phyloP scores from a whole-genome alignment of 2,329 filamentous ascomycete genomes.

The Calonectria hawksworthii region DNA sequence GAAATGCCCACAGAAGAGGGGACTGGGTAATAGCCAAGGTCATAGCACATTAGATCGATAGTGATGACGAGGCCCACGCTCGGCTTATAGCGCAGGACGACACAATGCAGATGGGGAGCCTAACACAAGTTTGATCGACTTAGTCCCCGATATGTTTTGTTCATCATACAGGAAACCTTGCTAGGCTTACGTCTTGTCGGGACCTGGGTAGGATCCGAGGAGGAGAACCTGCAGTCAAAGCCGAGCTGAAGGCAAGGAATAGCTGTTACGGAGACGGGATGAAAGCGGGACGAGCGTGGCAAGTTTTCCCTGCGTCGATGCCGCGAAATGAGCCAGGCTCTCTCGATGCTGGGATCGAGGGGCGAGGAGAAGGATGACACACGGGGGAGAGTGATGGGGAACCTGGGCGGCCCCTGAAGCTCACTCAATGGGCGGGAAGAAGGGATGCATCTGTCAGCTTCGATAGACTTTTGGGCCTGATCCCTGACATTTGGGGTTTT shows the following conservation, averaged over 20 bases:
- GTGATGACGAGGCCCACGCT: neutral
- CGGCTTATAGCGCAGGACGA: neutral
- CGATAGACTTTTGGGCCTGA: constrained; percentile 18
- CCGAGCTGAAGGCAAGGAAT: neutral
- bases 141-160: neutral
- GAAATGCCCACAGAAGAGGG: neutral
- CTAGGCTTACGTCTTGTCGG: constrained; percentile 5
- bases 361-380: constrained; percentile 5
- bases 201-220: neutral
- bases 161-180: neutral
- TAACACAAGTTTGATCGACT: neutral
- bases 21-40: neutral
- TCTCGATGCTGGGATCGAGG: neutral
- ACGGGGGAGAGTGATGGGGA: constrained; percentile 15
- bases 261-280: constrained; percentile 27
- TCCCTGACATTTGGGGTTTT: constrained; percentile 32
- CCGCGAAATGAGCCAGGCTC: neutral
- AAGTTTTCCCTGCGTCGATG: constrained; percentile 15
- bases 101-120: neutral
- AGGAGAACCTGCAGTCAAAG: constrained; percentile 4
- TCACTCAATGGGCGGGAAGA: constrained; percentile 26
- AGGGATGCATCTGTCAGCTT: constrained; percentile 27
- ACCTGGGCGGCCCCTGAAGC: constrained; percentile 17
- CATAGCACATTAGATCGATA: neutral
- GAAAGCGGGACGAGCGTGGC: constrained; percentile 37